Evolutionary conservation across 805 yeast genomes (phyloP).

Genomic region (Lipomyces japonicus): DNA sequence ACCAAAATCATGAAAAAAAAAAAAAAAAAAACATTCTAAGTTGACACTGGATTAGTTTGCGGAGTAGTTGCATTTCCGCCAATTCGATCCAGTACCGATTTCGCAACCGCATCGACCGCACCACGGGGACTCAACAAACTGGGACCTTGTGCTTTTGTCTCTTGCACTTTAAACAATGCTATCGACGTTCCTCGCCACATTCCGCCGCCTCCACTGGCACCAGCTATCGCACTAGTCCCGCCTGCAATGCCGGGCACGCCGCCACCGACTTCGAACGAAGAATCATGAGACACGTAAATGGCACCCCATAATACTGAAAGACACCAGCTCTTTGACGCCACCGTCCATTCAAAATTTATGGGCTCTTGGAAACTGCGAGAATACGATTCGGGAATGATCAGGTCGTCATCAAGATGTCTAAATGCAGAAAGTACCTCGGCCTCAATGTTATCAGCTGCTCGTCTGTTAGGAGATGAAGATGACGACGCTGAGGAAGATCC

Average conservation of each 20-base stretch:
- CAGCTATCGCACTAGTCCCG: not conserved
- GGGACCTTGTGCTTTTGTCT: constrained; percentile 42
- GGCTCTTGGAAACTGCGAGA: constrained; percentile 28
- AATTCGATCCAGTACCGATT: constrained; percentile 48
- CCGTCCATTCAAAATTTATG: constrained; percentile 60
- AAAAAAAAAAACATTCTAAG: too few species aligned
- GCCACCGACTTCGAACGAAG: constrained; percentile 2
- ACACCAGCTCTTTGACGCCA: constrained; percentile 71
- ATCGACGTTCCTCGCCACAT: constrained; percentile 34
- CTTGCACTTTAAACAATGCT: constrained; percentile 49
- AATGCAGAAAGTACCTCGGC: constrained; percentile 18
- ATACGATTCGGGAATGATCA: constrained; percentile 15
- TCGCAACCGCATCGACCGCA: constrained; percentile 49
- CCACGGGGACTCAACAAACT: constrained; percentile 42
- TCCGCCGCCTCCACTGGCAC: constrained; percentile 6
- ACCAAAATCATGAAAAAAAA: too few species aligned
- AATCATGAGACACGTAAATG: constrained; percentile 41
- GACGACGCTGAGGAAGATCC: constrained; percentile 5
- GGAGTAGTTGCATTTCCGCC: too few species aligned
- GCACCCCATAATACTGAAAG: constrained; percentile 59
- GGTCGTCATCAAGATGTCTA: constrained; percentile 23
- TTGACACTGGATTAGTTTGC: too few species aligned
- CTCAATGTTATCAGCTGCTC: constrained; percentile 3
- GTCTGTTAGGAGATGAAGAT: not conserved
- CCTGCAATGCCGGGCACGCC: not conserved